phyloP scores from a whole-genome alignment of 31 red algal species.

The Odonthalia washingtoniensis region DNA sequence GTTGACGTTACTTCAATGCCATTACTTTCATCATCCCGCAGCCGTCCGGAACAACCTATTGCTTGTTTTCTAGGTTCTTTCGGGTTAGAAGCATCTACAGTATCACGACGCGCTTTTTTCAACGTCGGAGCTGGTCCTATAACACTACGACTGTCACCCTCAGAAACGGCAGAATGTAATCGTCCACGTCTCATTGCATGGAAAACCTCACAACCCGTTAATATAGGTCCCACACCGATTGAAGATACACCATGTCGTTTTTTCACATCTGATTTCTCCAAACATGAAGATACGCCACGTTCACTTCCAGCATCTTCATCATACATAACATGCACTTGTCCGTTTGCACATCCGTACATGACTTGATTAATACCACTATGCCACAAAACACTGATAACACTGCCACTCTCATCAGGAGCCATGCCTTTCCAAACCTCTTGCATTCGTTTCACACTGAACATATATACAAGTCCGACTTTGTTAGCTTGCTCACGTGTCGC shows the following conservation, averaged over 20 bases:
- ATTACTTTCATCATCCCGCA: no score
- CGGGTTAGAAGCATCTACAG: conserved; percentile 41
- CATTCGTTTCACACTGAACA: conserved; percentile 49
- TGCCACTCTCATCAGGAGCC: conserved; percentile 38
- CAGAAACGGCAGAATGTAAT: not conserved
- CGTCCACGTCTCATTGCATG: not conserved
- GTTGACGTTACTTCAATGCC: no score
- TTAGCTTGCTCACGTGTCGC: conserved; percentile 34
- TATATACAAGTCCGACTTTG: conserved; percentile 33
- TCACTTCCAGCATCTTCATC: conserved; percentile 46
- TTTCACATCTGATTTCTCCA: conserved; percentile 54
- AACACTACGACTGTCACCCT: not conserved
- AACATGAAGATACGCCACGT: conserved; percentile 55
- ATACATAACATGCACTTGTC: conserved; percentile 54
- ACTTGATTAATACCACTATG: conserved; percentile 67
- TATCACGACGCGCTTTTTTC: not conserved
- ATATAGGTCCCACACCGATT: conserved; percentile 46
- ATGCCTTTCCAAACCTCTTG: conserved; percentile 46
- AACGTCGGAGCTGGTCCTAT: no score
- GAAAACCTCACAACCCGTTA: conserved; percentile 37
- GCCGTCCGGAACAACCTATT: conserved; percentile 13
- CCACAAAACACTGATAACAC: conserved; percentile 58
- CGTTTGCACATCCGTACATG: conserved; percentile 61
- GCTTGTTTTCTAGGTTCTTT: not conserved
- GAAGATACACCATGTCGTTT: conserved; percentile 61